Evolutionary conservation across 805 yeast genomes (phyloP), one percentile per base, ranked within the genome.

Genomic region (Scheffersomyces spartinae): DNA sequence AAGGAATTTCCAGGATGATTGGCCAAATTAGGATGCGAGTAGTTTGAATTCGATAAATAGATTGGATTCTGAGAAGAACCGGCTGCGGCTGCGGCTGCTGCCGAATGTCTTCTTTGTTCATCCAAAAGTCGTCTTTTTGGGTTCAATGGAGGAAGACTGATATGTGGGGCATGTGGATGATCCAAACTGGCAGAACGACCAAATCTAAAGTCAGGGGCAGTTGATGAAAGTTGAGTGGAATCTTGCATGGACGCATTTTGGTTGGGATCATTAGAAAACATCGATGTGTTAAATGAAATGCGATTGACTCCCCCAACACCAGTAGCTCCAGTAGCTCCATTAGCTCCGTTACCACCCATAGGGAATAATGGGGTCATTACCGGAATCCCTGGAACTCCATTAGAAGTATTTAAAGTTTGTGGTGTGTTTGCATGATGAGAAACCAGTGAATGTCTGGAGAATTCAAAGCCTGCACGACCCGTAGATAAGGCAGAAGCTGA

Each of bases 241-340:
- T 19, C n/a, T n/a, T n/a, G n/a, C n/a, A n/a, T n/a, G n/a, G n/a
- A n/a, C n/a, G n/a, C 11, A 19, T 19, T 19, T n/a, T n/a, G 7
- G n/a, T 19, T 33, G 17, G 39, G 35, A 14, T 28, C 35, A 11
- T 34, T 31, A 26, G 45, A 45, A 33, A 60, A 60, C 51, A 60
- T 59, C 4, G 59, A 47, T 3, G 65, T 58, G 27, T 60, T 60
- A 43, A 60, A 60, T 8, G 63, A 45, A 15, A 60, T 52, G 26
- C 43, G 47, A 5, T 60, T 55, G 26, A 45, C 21, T 24, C 35
- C 39, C 9, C 30, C 39, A 9, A 36, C 34, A 20, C 34, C 40
- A 14, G 45, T 43, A 23, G 15, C 30, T 20, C 21, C 30, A 17
- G 30, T 13, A 9, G 29, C 26, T 12, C 10, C 16, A 9, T 11